phyloP scores from a whole-genome alignment of 306 rosid genomes.

The Ochetophila trinervis region DNA sequence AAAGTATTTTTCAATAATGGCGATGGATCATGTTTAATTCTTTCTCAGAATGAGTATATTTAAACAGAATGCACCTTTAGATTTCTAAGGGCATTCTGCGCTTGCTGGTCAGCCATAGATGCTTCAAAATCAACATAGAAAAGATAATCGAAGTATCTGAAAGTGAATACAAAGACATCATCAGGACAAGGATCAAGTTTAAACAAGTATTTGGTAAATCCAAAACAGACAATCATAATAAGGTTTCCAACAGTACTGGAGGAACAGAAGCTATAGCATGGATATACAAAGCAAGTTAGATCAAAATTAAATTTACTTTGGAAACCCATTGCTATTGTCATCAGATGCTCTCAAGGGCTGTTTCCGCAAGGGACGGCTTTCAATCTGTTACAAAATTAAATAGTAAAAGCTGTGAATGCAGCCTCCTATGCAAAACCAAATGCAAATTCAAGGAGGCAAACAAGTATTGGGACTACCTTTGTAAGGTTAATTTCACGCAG shows the following conservation, averaged over 20 bases:
- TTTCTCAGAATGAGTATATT: constrained; percentile 1
- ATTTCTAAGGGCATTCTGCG: constrained; percentile 87
- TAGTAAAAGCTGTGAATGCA: constrained; percentile 6
- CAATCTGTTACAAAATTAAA: constrained; percentile 60
- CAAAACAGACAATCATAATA: background rate
- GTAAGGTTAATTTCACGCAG: constrained; percentile 84
- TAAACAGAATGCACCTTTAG: constrained; percentile 50
- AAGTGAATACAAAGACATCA: constrained; percentile 22
- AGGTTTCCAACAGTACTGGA: constrained; percentile 7
- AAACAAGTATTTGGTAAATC: constrained; percentile 12
- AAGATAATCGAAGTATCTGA: constrained; percentile 87
- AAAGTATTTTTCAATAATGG: constrained; percentile 22
- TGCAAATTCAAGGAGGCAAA: background rate
- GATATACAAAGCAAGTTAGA: constrained; percentile 18
- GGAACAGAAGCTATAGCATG: constrained; percentile 11
- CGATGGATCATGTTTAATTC: constrained; percentile 15
- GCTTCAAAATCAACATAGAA: constrained; percentile 96
- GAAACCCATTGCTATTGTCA: constrained; percentile 47
- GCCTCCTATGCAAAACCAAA: constrained; percentile 11
- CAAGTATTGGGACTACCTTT: constrained; percentile 42
- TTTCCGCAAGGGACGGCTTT: constrained; percentile 91
- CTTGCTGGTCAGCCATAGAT: constrained; percentile 89
- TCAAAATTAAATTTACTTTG: constrained; percentile 50
- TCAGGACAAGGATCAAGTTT: constrained; percentile 18
- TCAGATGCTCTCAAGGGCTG: constrained; percentile 66